phyloP scores from a whole-genome alignment of 192 early-diverging fungal genomes.

The Chytriomyces confervae region DNA sequence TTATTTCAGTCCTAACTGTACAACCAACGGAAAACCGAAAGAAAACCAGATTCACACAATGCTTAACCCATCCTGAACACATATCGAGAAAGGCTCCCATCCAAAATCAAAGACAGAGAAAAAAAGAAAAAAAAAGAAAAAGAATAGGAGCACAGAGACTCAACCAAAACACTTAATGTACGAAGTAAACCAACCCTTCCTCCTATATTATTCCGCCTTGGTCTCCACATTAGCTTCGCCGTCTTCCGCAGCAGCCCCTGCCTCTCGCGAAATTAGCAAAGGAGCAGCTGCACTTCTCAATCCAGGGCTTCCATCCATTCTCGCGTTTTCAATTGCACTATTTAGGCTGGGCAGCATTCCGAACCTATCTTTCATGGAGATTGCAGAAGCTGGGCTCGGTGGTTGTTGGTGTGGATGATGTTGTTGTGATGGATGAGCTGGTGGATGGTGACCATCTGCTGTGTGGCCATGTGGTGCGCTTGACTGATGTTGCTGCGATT shows the following conservation, averaged over 20 bases:
- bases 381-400: neutral
- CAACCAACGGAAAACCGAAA: no score
- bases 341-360: neutral
- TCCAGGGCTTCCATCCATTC: constrained; percentile 21
- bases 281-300: neutral
- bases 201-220: no score
- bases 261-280: neutral
- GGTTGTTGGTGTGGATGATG: constrained; percentile 8
- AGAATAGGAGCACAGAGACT: no score
- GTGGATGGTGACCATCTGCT: neutral
- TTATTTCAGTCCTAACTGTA: no score
- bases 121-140: no score
- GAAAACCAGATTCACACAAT: no score
- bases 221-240: no score
- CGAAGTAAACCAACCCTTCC: no score
- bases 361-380: neutral
- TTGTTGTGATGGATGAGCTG: neutral
- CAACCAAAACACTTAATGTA: no score
- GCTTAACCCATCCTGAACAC: no score
- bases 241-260: neutral
- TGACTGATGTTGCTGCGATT: constrained; percentile 5
- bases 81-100: no score
- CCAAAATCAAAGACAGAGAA: no score
- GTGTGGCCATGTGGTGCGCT: neutral
- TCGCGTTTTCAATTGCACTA: constrained; percentile 10